Percentiles rank a stretch among this genome's conserved stretches.
These are phyloP conservation scores for Cardamine resedifolia DNA, from an alignment of 345 rosid species.

Conservation along the genomic window DNA sequence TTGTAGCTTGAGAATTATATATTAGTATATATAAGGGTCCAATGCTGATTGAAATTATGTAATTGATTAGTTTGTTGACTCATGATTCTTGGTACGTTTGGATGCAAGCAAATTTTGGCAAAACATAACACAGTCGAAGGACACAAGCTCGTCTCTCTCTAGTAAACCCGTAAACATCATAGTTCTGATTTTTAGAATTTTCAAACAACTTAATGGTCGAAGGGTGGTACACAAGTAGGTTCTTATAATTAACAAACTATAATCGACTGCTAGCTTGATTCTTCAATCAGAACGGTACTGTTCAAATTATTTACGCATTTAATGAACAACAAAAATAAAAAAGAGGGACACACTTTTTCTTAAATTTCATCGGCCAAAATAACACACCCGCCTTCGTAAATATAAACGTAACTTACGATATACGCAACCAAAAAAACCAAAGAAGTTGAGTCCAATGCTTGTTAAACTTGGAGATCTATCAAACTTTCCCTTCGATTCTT, in stretches of 20 bases:
- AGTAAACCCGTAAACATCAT: not conserved
- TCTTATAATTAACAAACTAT: not conserved
- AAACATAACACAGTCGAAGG: not conserved
- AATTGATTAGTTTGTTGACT: not conserved
- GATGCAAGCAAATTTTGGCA: not conserved
- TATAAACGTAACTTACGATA: too few relatives aligned
- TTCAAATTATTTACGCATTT: not conserved
- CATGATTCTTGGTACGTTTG: not conserved
- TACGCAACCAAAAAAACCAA: too few relatives aligned
- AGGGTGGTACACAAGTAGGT: not conserved
- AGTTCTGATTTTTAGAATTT: not conserved
- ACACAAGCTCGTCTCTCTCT: not conserved
- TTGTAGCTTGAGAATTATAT: not conserved
- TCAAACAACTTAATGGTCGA: not conserved
- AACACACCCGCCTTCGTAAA: too few relatives aligned
- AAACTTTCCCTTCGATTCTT: conserved; percentile 60
- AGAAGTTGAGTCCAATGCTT: too few relatives aligned
- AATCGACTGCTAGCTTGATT: too few relatives aligned
- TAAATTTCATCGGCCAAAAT: too few relatives aligned
- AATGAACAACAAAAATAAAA: not conserved
- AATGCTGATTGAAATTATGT: not conserved
- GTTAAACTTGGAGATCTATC: too few relatives aligned
- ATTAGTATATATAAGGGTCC: not conserved
- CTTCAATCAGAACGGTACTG: not conserved
- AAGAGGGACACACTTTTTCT: too few relatives aligned